A percentile compares a stretch with the other conserved stretches of the same genome.
phyloP scores from a whole-genome alignment of 352 stramenopile genomes.

The Pythium aristosporum region DNA sequence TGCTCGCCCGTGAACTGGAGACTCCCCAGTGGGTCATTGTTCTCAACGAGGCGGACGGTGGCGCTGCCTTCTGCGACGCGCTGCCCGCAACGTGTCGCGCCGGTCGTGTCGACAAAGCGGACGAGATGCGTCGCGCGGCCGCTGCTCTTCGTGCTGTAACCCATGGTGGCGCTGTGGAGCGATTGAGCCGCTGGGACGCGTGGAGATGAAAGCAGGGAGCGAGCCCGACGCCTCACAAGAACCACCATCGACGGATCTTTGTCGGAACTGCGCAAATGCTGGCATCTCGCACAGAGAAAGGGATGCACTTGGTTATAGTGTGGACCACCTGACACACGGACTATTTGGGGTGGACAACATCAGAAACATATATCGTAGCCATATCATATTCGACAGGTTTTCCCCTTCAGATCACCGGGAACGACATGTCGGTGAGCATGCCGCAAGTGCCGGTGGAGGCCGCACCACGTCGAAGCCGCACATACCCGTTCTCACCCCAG shows the following conservation, averaged over 20 bases:
- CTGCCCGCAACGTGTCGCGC: conserved; percentile 62
- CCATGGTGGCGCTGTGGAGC: conserved; percentile 10
- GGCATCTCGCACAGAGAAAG: background rate
- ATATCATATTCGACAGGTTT: conserved; percentile 16
- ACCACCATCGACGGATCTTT: conserved; percentile 9
- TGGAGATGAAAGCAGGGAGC: background rate
- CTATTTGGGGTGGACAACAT: conserved; percentile 9
- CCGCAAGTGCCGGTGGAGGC: conserved; percentile 30
- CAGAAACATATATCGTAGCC: background rate
- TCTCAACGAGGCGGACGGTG: conserved; percentile 52
- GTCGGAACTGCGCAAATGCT: background rate
- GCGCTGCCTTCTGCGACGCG: conserved; percentile 33
- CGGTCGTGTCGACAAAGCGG: conserved; percentile 65
- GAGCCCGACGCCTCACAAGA: background rate
- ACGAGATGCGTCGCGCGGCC: conserved; percentile 54
- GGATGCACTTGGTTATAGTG: background rate
- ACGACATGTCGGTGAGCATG: conserved; percentile 39
- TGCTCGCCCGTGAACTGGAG: conserved; percentile 61
- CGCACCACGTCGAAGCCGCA: conserved; percentile 82
- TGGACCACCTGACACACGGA: background rate
- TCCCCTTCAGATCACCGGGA: conserved; percentile 3
- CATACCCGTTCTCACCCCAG: conserved; percentile 95
- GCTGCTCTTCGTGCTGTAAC: conserved; percentile 25
- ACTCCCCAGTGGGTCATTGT: conserved; percentile 65
- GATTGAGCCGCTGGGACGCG: background rate